Conservation (phyloP, 805 yeast genomes). For the Nakazawaea pomicola region DNA sequence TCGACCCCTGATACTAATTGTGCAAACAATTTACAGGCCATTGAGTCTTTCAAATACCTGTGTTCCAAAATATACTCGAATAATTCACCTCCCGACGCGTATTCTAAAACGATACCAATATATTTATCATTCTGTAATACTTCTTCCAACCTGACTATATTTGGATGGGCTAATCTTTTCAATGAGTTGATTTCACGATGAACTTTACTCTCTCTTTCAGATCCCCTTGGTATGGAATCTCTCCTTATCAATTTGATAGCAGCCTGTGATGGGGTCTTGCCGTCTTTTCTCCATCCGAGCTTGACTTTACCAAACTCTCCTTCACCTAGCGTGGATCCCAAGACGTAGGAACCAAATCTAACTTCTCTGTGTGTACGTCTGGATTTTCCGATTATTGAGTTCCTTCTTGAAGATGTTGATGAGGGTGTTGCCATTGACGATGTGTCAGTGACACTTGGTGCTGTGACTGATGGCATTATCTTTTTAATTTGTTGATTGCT, state of each 20-base stretch:
- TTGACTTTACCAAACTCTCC: constrained; percentile 99
- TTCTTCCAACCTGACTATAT: constrained; percentile 86
- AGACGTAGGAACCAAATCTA: constrained; percentile 82
- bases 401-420: constrained; percentile 22
- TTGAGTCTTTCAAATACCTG: constrained; percentile 78
- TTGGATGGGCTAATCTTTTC: constrained; percentile 84
- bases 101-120: constrained; percentile 93
- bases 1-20: constrained; percentile 92
- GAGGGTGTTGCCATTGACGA: not conserved
- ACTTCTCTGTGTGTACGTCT: constrained; percentile 54
- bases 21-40: constrained; percentile 85
- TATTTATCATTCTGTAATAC: constrained; percentile 91
- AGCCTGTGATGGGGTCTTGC: constrained; percentile 72
- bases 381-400: constrained; percentile 17
- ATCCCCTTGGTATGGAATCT: constrained; percentile 81
- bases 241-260: constrained; percentile 91
- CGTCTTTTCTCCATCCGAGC: constrained; percentile 90
- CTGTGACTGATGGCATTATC: not conserved
- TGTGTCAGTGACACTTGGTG: not conserved
- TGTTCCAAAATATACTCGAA: constrained; percentile 88
- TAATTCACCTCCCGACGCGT: constrained; percentile 96
- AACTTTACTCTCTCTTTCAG: constrained; percentile 83
- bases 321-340: constrained; percentile 94
- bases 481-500: no score
- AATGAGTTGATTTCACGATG: constrained; percentile 91